A percentile compares a stretch with the other conserved stretches of the same genome.
Evolutionary conservation across 441 rosid genomes (phyloP).

Genomic region (Aleurites moluccanus): DNA sequence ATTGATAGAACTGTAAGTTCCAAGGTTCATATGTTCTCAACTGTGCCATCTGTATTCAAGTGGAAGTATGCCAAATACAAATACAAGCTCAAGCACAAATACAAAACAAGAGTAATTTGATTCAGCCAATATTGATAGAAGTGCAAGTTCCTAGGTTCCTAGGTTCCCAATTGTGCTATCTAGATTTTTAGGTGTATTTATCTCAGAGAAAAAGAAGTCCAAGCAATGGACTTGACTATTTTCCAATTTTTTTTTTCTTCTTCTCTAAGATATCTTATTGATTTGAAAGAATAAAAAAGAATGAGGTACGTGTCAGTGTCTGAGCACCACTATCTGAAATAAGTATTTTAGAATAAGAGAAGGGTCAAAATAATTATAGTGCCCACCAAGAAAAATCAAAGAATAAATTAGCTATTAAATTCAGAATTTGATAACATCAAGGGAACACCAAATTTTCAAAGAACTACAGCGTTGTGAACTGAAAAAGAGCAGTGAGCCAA

Average conservation of each 20-base stretch:
- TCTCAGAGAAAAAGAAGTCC: neutral
- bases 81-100: neutral
- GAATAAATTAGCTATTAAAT: neutral
- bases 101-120: neutral
- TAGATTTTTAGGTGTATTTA: neutral
- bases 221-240: neutral
- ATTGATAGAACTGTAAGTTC: neutral
- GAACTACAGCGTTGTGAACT: neutral
- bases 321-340: neutral
- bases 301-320: neutral
- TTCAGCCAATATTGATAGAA: neutral
- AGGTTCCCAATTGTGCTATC: neutral
- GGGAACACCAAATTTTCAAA: neutral
- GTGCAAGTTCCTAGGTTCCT: neutral
- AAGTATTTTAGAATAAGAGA: neutral
- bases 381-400: neutral
- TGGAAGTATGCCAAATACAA: neutral
- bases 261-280: neutral
- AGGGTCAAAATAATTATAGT: neutral
- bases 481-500: neutral
- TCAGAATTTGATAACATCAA: neutral
- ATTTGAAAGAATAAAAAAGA: neutral
- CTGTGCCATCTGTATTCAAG: neutral
- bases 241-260: neutral
- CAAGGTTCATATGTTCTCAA: neutral